Evolutionary conservation across 2,329 filamentous ascomycete species (phyloP).

Genomic region (Aspergillus sp.): DNA sequence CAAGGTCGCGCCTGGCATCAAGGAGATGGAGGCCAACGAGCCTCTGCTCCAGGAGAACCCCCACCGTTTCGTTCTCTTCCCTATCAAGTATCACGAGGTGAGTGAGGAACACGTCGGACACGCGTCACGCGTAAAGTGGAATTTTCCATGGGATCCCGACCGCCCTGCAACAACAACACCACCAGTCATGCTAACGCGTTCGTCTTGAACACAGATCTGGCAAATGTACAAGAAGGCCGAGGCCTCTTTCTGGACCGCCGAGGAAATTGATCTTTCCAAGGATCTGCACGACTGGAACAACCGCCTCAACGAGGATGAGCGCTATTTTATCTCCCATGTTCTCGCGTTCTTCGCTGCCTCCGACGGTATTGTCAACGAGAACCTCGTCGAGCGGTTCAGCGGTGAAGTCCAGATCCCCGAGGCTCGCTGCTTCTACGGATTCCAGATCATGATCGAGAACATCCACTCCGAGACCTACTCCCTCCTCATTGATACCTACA

Average conservation of each 20-base stretch:
- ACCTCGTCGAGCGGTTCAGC: slow-evolving; percentile 96
- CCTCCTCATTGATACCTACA: slow-evolving; percentile 97
- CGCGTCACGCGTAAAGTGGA: slow-evolving; percentile 69
- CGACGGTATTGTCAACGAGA: slow-evolving; percentile 99
- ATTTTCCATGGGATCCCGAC: slow-evolving; percentile 17
- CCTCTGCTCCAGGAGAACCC: slow-evolving; percentile 94
- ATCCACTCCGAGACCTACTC: slow-evolving; percentile 99
- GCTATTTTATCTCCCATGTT: slow-evolving; percentile 97
- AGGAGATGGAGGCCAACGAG: slow-evolving; percentile 74
- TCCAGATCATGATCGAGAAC: slow-evolving; percentile 99
- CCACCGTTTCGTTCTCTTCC: slow-evolving; percentile 94
- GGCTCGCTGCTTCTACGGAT: slow-evolving; percentile 99
- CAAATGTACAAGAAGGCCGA: slow-evolving; percentile 99
- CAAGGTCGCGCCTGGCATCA: slow-evolving; percentile 53
- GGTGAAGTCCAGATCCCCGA: slow-evolving; percentile 95
- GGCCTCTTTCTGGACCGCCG: slow-evolving; percentile 99
- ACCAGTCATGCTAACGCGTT: slow-evolving; percentile 37
- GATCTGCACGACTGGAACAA: slow-evolving; percentile 99
- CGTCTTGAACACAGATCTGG: slow-evolving; percentile 74
- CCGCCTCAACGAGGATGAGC: slow-evolving; percentile 92
- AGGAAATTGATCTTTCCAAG: slow-evolving; percentile 99
- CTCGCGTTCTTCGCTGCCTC: slow-evolving; percentile 99
- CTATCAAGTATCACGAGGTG: slow-evolving; percentile 99
- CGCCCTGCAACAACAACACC: slow-evolving; percentile 9
- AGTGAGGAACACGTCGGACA: slow-evolving; percentile 51